Evolutionary conservation across 2,329 filamentous ascomycete genomes (phyloP), one percentile per base, ranked within the genome.

Genomic region (Canariomyces notabilis): DNA sequence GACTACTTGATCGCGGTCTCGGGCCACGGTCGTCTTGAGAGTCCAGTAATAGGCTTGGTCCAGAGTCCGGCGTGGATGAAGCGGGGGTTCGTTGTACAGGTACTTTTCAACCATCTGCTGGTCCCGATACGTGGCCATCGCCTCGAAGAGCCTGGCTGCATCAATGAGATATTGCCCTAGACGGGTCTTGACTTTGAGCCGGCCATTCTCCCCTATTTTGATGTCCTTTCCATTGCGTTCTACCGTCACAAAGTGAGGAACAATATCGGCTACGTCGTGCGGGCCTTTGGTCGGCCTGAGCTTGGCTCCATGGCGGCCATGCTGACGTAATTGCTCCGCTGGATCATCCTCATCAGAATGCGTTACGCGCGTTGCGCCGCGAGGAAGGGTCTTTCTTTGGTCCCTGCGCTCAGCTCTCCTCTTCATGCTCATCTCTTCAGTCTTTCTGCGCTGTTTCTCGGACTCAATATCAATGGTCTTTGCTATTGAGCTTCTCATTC

Each of bases 41-140:
- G 48, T 48, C 22, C 43, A 36, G 18, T 49, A 71, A 46, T 71
- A 72, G 0, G 64, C 66, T 43, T 74, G 71, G 38, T 74, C 71
- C 0, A 75, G 58, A 0, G 70, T 74, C 0, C 72, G 59, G 0
- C 72, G 64, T 0, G 69, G 64, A 46, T 75, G 71, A 0, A 67
- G 54, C 8, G 63, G 67, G 0, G 64, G 57, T 1, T 67, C 53
- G 1, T 41, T 8, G 16, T 61, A 52, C 0, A 72, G 54, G 18
- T 64, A 67, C 2, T 55, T 50, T 5, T 62, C 48, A 0, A 70
- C 46, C 12, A 70, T 46, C 8, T 47, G 48, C 39, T 63, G 59
- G 40, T 71, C 67, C 0, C 59, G 57, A n/a, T 64, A 62, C 5
- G 59, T 64, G 0, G 55, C 40, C 47, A 69, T 67, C 1, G 58